phyloP scores from a whole-genome alignment of 108 stramenopile genomes.

The Nitzschia palea region DNA sequence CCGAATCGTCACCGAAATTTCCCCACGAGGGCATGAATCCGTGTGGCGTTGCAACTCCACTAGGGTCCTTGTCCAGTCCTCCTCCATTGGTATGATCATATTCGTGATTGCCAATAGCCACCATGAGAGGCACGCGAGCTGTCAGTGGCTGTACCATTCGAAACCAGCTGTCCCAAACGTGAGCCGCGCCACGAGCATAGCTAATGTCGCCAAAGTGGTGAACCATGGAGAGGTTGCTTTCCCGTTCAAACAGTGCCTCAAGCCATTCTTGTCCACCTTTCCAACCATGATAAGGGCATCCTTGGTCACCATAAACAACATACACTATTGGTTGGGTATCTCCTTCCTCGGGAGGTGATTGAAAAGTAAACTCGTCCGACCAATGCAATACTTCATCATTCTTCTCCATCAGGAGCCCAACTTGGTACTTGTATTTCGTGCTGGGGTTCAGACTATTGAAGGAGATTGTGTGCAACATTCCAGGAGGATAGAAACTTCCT shows the following conservation, averaged over 20 bases:
- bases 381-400: slow-evolving; percentile 11
- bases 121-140: slow-evolving; percentile 67
- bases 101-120: slow-evolving; percentile 87
- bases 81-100: slow-evolving; percentile 74
- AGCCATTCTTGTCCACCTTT: slow-evolving; percentile 20
- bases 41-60: slow-evolving; percentile 35
- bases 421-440: slow-evolving; percentile 60
- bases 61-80: slow-evolving; percentile 61
- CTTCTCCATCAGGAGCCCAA: slow-evolving; percentile 36
- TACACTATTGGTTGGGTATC: slow-evolving; percentile 35
- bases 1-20: slow-evolving; percentile 56
- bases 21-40: slow-evolving; percentile 66
- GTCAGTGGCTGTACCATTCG: slow-evolving; percentile 74
- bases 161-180: slow-evolving; percentile 78
- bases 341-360: slow-evolving; percentile 18
- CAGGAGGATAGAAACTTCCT: slow-evolving; percentile 58
- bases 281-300: slow-evolving; percentile 32
- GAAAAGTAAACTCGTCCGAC: slow-evolving; percentile 33
- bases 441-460: slow-evolving; percentile 42
- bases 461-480: slow-evolving; percentile 55
- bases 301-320: slow-evolving; percentile 73
- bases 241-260: slow-evolving; percentile 33
- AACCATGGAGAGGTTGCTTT: slow-evolving; percentile 40
- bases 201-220: slow-evolving; percentile 73
- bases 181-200: slow-evolving; percentile 65